Percentiles rank a stretch among this genome's conserved stretches.
These are phyloP conservation scores for Rubia peregrina DNA, from an alignment of 305 asterid genomes.

Conservation along the genomic window DNA sequence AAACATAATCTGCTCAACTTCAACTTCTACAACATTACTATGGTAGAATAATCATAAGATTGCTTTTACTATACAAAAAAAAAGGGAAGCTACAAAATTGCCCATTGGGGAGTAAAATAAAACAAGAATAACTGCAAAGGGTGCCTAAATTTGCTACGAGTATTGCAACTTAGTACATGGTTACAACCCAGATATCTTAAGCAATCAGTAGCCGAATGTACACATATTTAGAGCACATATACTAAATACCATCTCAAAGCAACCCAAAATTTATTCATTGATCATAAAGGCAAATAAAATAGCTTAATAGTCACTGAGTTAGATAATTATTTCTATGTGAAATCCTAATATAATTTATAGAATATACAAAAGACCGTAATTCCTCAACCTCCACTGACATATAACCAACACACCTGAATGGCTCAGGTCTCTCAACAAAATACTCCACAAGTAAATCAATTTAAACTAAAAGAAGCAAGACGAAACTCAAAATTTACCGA, in stretches of 20 bases:
- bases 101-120: background rate
- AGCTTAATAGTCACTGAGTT: background rate
- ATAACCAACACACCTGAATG: background rate
- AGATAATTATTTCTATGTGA: background rate
- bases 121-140: background rate
- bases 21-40: background rate
- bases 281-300: background rate
- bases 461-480: conserved; percentile 5
- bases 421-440: background rate
- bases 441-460: background rate
- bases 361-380: background rate
- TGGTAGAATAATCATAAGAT: background rate
- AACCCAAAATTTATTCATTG: background rate
- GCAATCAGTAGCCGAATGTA: background rate
- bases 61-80: background rate
- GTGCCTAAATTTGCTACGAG: background rate
- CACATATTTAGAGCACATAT: background rate
- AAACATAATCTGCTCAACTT: background rate
- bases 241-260: conserved; percentile 3
- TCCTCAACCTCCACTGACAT: background rate
- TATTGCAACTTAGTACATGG: background rate
- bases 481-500: conserved; percentile 35
- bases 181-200: background rate
- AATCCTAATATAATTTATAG: background rate
- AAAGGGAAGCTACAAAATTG: background rate